Conservation (phyloP, 1,139 yeast genomes). For the Saccharomyces pastorianus region DNA sequence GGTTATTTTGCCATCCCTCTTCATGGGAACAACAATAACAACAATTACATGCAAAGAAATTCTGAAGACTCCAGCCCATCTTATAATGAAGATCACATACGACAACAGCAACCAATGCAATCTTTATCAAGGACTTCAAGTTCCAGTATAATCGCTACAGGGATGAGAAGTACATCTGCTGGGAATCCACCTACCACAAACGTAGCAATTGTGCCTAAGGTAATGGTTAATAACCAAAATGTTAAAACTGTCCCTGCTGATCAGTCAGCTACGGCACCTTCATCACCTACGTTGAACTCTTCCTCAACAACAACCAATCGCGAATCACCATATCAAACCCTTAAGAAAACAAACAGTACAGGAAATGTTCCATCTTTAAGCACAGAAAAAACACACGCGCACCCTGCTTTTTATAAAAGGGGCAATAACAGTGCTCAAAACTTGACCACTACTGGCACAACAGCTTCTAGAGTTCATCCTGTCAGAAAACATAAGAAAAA, state of each 20-base stretch:
- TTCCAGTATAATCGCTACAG: conserved; percentile 1
- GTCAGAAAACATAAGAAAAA: conserved; percentile 30
- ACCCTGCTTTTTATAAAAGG: conserved; percentile 13
- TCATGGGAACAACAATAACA: not conserved
- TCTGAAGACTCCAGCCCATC: conserved; percentile 16
- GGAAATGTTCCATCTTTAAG: conserved; percentile 16
- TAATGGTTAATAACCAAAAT: conserved; percentile 22
- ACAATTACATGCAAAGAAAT: conserved; percentile 10
- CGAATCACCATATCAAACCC: conserved; percentile 8
- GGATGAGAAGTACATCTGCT: conserved; percentile 3
- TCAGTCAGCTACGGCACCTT: not conserved
- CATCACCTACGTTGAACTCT: conserved; percentile 6
- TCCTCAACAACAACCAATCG: not conserved
- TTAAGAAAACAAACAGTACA: conserved; percentile 15
- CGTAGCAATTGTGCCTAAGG: conserved; percentile 15
- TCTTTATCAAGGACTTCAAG: conserved; percentile 7
- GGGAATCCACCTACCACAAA: not conserved
- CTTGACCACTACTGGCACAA: conserved; percentile 9
- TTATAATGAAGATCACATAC: conserved; percentile 5
- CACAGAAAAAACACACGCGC: conserved; percentile 4
- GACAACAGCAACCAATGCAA: conserved; percentile 5
- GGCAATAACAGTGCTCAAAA: conserved; percentile 24
- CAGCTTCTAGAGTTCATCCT: conserved; percentile 21
- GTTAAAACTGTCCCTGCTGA: conserved; percentile 3
- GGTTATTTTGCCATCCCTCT: conserved; percentile 32